Base-by-base conservation (phyloP, 169 alveolate species). In the Cryptosporidium muris region DNA sequence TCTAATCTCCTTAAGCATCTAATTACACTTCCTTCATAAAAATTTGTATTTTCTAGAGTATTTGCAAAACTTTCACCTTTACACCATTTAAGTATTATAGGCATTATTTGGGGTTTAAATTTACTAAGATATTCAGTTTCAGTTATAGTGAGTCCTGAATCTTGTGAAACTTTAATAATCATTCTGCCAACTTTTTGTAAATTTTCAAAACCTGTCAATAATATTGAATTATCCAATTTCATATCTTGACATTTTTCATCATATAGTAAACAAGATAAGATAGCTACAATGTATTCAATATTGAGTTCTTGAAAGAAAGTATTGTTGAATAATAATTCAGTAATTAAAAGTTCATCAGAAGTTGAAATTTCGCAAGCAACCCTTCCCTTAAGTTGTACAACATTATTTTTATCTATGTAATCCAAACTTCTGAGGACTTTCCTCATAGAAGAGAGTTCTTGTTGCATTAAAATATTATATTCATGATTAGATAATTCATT, bases 351-450 rank as follows among this genome's bases (percentile, higher is more conserved):
- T 90, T 98, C 99, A 89, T 97, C 99, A n/a, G 97, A 93, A 9
- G 99, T 98, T 45, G 98, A 93, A 58, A 98, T 95, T 81, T 97
- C 99, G 90, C 99, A 97, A 16, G 99, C 99, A 43, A 98, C 93
- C 81, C 97, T 96, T 2, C 99, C 99, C 92, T 90, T 96, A 91
- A 94, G 82, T 47, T 94, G 95, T 51, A 96, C 98, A 4, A 96
- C 94, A 52, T 96, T 97, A 51, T 95, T 92, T 65, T 95, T 95
- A 81, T 94, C 96, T 9, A 94, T 90, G 88, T 94, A 95, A 53
- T 95, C 97, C 65, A 98, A 88, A 81, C 96, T 64, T 82, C 82
- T 92, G 89, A 80, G 90, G 74, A 65, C 66, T 14, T 88, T 81
- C 82, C 80, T 85, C 80, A 65, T 90, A 63, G 66, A 91, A 38